Conservation (phyloP, 192 early-diverging fungal species). For the Coemansia sp. region DNA sequence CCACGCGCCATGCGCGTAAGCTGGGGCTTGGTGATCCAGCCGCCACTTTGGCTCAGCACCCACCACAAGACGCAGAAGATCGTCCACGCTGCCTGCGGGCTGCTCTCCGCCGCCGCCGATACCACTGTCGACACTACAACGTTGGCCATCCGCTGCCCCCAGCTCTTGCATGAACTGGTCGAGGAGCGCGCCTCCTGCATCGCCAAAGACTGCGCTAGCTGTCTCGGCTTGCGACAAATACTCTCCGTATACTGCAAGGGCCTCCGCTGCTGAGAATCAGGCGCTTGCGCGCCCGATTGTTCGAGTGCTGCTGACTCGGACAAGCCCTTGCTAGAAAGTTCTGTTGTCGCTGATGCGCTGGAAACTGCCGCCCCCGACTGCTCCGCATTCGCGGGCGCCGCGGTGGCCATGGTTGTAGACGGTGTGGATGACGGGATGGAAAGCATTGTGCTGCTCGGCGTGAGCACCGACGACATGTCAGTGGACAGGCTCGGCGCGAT, state of each 20-base stretch:
- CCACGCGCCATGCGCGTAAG: constrained; percentile 51
- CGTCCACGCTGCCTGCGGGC: constrained; percentile 43
- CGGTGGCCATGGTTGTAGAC: constrained; percentile 13
- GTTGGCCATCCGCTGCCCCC: constrained; percentile 48
- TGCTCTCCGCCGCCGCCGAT: constrained; percentile 45
- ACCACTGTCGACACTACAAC: constrained; percentile 39
- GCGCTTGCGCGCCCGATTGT: constrained; percentile 48
- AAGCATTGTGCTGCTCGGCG: constrained; percentile 2
- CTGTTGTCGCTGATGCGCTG: constrained; percentile 35
- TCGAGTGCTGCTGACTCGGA: constrained; percentile 58
- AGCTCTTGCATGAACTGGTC: constrained; percentile 52
- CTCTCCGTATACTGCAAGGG: constrained; percentile 52
- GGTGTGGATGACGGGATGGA: not conserved
- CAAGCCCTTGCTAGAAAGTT: constrained; percentile 53
- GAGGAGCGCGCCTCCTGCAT: constrained; percentile 40
- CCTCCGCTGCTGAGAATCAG: constrained; percentile 57
- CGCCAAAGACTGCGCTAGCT: constrained; percentile 40
- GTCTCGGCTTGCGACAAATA: constrained; percentile 38
- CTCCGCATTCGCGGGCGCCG: constrained; percentile 1
- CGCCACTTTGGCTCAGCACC: constrained; percentile 50
- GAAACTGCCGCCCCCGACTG: constrained; percentile 30
- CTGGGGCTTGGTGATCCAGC: constrained; percentile 51
- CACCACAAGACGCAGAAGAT: constrained; percentile 53
- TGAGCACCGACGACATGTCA: not conserved
- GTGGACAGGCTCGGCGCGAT: constrained; percentile 2